Conservation (phyloP, 225 moss, liverwort and hornwort species). For the Physcomitrium patens region DNA sequence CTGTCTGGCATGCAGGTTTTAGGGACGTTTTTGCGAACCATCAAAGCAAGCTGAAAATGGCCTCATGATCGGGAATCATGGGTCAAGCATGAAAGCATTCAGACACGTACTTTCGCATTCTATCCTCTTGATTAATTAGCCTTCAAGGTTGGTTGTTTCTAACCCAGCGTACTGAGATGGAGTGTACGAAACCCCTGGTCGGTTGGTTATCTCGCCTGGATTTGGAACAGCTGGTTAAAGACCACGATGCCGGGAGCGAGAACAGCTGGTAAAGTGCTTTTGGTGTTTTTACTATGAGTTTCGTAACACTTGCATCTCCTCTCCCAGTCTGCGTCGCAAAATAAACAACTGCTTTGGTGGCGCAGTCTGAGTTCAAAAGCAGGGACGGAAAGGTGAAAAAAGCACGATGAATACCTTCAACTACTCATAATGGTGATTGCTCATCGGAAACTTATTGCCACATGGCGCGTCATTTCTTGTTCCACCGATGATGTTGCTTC, state of each 20-base stretch:
- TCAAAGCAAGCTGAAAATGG: too few species aligned
- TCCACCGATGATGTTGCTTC: not conserved
- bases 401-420: not conserved
- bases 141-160: too few species aligned
- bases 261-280: not conserved
- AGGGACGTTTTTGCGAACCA: too few species aligned
- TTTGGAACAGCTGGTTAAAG: not conserved
- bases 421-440: not conserved
- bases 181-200: not conserved
- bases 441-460: conserved; percentile 10
- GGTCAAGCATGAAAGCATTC: too few species aligned
- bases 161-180: too few species aligned
- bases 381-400: not conserved
- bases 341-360: too few species aligned
- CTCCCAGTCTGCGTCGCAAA: not conserved
- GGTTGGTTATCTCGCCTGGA: not conserved
- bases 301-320: not conserved
- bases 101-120: too few species aligned
- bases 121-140: too few species aligned
- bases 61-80: too few species aligned
- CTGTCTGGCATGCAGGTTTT: too few species aligned
- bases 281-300: not conserved
- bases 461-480: not conserved
- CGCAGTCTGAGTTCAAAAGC: not conserved
- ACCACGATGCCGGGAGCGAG: conserved; percentile 14